Base-by-base conservation (phyloP, 1,139 yeast genomes). In the Waltiozyma sp. region DNA sequence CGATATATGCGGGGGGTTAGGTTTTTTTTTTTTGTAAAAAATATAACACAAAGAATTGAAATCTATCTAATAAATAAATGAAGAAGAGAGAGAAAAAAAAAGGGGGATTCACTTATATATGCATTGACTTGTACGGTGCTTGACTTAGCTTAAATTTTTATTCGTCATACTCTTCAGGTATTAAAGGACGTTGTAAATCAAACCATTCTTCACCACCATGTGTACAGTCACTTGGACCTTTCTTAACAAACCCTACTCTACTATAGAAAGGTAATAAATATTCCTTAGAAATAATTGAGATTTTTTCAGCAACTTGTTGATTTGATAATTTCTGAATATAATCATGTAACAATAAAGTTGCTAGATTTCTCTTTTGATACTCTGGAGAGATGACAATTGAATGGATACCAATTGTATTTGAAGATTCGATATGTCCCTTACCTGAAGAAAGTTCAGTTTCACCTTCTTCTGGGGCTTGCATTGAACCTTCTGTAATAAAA, bases 251-350 rank as follows among this genome's bases (percentile, higher is more conserved):
- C 0, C 95, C 96, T 40, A 86, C 70, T 52, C 82, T 75, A 54
- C 78, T 80, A 63, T 89, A 89, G 61, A 88, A 88, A 23, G 85
- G 81, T 16, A 80, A 65, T 57, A 87, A 69, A 13, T 71, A 68
- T 43, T 77, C 75, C 57, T 84, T 88, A 31, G 88, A 85, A 49
- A 89, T 73, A 39, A 91, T 69, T 5, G 80, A 75, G 43, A 91
- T 78, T 54, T 77, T 73, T 52, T 80, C 86, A 42, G 94, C 96
- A 51, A 87, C 78, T 54, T 81, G 87, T 59, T 87, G 94, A 59
- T 88, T 87, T 38, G 88, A 77, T 62, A 91, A 69, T 56, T 89
- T 86, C 63, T 91, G 96, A 49, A 89, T 75, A 64, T 86, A 91
- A 64, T 91, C 98, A 54, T 84, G 88, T 58, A 89, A 64, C 58